Conservation (phyloP, 805 yeast species). For the Priceomyces castillae region DNA sequence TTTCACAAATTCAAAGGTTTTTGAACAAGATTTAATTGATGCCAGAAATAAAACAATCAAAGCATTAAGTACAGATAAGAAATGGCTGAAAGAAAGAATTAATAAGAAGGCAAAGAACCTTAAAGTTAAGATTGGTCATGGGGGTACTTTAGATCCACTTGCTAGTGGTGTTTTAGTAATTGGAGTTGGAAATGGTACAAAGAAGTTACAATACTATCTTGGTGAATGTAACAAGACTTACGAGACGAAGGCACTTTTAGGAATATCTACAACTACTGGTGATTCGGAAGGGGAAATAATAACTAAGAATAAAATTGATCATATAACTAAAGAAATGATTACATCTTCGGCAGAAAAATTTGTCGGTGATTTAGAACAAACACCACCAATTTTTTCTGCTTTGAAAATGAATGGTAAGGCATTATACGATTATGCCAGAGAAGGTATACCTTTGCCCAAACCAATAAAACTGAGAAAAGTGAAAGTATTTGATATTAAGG, state of each 20-base stretch:
- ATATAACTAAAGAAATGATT: constrained; percentile 54
- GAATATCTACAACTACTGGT: constrained; percentile 90
- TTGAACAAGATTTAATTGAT: constrained; percentile 51
- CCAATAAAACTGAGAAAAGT: constrained; percentile 78
- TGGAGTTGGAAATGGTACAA: constrained; percentile 93
- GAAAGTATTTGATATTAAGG: constrained; percentile 50
- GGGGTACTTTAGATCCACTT: constrained; percentile 93
- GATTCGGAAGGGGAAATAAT: constrained; percentile 86
- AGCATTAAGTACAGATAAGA: constrained; percentile 36
- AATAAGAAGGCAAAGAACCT: constrained; percentile 50
- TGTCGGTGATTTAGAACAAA: constrained; percentile 77
- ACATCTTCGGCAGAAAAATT: constrained; percentile 56
- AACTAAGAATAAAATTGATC: constrained; percentile 53
- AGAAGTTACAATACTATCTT: constrained; percentile 66
- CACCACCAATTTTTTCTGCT: constrained; percentile 95
- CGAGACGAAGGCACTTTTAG: constrained; percentile 80
- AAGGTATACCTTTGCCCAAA: constrained; percentile 79
- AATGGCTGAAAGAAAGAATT: constrained; percentile 46
- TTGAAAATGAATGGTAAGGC: constrained; percentile 93
- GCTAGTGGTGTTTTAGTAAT: constrained; percentile 93
- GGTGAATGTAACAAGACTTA: constrained; percentile 76
- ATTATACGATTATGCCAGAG: constrained; percentile 89
- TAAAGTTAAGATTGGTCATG: constrained; percentile 92
- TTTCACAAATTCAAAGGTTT: constrained; percentile 58
- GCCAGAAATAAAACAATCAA: constrained; percentile 45